These are phyloP conservation scores for Dionaea muscipula DNA, from an alignment of 179 eudicot genomes.

Conservation along the genomic window DNA sequence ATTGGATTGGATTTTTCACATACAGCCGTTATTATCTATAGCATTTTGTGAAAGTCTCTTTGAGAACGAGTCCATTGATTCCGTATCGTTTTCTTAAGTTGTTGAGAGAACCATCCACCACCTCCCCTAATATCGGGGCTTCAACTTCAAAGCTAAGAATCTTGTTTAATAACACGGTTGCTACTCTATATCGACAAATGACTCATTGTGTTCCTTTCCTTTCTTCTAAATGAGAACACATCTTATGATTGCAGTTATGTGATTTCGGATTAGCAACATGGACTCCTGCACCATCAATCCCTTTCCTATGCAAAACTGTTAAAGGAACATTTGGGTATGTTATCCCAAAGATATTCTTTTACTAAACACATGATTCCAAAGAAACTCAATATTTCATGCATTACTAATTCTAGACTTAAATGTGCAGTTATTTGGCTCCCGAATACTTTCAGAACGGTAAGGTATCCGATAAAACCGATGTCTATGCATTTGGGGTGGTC, in stretches of 20 bases:
- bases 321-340: constrained; percentile 97
- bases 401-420: not conserved
- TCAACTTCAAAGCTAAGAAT: too few relatives aligned
- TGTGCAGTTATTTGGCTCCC: constrained; percentile 80
- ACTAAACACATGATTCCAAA: not conserved
- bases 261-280: constrained; percentile 96
- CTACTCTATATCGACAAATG: too few relatives aligned
- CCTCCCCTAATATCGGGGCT: too few relatives aligned
- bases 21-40: too few relatives aligned
- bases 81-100: too few relatives aligned
- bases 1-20: too few relatives aligned
- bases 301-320: constrained; percentile 93
- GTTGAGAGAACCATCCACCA: too few relatives aligned
- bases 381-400: constrained; percentile 5
- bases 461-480: constrained; percentile 84
- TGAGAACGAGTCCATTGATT: too few relatives aligned
- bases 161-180: too few relatives aligned
- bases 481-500: constrained; percentile 90
- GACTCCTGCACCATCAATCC: constrained; percentile 87
- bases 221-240: too few relatives aligned
- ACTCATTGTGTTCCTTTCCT: too few relatives aligned
- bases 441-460: constrained; percentile 97
- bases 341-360: constrained; percentile 8
- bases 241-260: constrained; percentile 41
- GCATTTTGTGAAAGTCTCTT: too few relatives aligned